These are phyloP conservation scores for Allomyces arbusculus DNA, from an alignment of 192 early-diverging fungal genomes.

Conservation along the genomic window DNA sequence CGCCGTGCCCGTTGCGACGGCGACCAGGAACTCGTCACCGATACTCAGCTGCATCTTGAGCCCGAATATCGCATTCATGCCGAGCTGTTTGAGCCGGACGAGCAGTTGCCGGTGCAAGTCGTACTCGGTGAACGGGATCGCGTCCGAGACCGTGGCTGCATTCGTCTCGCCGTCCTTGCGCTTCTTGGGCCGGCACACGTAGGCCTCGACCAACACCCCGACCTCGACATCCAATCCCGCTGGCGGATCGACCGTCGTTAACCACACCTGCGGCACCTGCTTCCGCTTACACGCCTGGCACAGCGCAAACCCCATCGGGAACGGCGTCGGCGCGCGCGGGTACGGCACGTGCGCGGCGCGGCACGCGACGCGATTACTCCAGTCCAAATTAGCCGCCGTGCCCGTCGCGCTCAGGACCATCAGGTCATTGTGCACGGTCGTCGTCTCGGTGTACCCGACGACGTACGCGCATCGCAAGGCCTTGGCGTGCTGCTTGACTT, in stretches of 20 bases:
- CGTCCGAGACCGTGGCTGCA: conserved; percentile 47
- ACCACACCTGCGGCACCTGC: conserved; percentile 51
- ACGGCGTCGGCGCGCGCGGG: conserved; percentile 35
- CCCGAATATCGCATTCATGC: conserved; percentile 58
- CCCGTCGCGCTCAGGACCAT: conserved; percentile 42
- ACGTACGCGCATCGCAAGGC: conserved; percentile 44
- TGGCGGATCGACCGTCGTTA: conserved; percentile 54
- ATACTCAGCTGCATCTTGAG: conserved; percentile 26
- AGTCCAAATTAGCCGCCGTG: conserved; percentile 46
- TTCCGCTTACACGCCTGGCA: conserved; percentile 49
- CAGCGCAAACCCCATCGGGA: conserved; percentile 43
- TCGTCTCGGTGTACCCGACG: conserved; percentile 49
- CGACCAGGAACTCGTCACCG: conserved; percentile 33
- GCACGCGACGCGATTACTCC: conserved; percentile 8
- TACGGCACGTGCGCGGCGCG: conserved; percentile 49
- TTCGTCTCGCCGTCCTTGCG: conserved; percentile 38
- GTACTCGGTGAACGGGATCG: conserved; percentile 64
- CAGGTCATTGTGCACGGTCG: conserved; percentile 43
- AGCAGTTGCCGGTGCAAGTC: conserved; percentile 61
- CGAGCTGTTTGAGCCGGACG: conserved; percentile 56
- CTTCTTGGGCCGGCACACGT: conserved; percentile 31
- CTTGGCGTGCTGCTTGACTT: conserved; percentile 54
- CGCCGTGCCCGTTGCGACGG: conserved; percentile 51
- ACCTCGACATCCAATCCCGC: conserved; percentile 44
- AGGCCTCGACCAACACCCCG: conserved; percentile 48